These are phyloP conservation scores for Kondoa subrosea DNA, from an alignment of 768 basidiomycete genomes.

Conservation along the genomic window DNA sequence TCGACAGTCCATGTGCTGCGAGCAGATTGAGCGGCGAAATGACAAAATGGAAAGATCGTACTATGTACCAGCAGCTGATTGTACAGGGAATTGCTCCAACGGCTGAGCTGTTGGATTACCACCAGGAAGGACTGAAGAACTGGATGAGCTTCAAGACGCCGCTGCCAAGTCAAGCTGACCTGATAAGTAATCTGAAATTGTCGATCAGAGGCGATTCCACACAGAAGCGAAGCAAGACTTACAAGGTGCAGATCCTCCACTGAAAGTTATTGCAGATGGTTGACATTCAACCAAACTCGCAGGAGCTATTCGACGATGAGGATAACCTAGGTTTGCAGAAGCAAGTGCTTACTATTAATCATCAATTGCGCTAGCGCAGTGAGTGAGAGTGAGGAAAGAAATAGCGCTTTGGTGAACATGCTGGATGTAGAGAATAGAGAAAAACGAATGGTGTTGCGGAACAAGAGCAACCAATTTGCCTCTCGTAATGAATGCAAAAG, in stretches of 20 bases:
- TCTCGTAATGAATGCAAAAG: too few relatives aligned
- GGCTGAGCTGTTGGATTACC: neutral
- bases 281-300: neutral
- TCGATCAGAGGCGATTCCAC: neutral
- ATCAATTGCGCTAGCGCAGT: too few relatives aligned
- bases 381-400: too few relatives aligned
- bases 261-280: neutral
- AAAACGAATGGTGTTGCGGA: too few relatives aligned
- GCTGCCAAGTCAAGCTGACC: neutral
- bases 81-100: neutral
- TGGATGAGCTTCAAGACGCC: neutral
- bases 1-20: neutral
- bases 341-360: too few relatives aligned
- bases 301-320: too few relatives aligned
- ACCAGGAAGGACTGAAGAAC: neutral
- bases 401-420: too few relatives aligned
- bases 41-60: neutral
- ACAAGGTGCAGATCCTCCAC: neutral
- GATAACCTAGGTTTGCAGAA: too few relatives aligned
- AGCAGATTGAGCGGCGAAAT: neutral
- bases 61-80: neutral
- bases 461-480: too few relatives aligned
- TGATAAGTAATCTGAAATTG: neutral
- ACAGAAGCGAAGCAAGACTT: neutral
- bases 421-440: too few relatives aligned